Base-by-base conservation (phyloP, 768 basidiomycete genomes). In the Trametopsis cervina region DNA sequence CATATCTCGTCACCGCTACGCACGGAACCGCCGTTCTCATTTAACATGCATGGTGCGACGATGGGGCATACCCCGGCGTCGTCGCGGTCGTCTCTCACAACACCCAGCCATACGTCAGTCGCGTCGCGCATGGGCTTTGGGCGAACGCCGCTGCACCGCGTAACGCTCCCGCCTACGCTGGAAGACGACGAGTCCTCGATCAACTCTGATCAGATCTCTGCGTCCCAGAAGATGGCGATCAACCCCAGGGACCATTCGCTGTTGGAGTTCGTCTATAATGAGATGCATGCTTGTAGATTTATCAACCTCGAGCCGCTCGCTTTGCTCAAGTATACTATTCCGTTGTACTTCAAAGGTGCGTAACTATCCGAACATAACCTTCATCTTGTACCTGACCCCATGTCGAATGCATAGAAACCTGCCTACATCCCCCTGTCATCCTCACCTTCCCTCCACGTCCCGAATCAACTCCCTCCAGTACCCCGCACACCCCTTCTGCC, bases 231-330 rank as follows among this genome's bases (percentile, higher is more conserved):
- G 37, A 23, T 42, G 38, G 13, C 21, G 11, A 23, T 21, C 20
- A 77, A 88, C 57, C 85, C 85, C 2, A 70, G 81, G 7, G 83
- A 88, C 50, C 86, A 88, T 57, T 71, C 74, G 0, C 53, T 84
- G 11, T 66, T 89, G 20, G 78, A 82, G 55, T 65, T 64, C 39
- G 80, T 86, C 10, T 88, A 85, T 66, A 71, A 66, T 17, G 78
- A 81, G 53, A 81, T 83, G 77, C 80, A 86, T 22, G 75, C 75
- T 4, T 69, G 77, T 12, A 67, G 83, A 27, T 87, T 84, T 56
- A 80, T 89, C 56, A 87, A 87, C 58, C 63, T 76, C 2, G 65
- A 76, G 20, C 85, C 85, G 2, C 60, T 86, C 13, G 79, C 81
- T 1, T 54, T 87, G 36, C 63, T 89, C 42, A 66, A 71, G 12